Base-by-base conservation (phyloP, 73 alveolate genomes). In the Symbiodinium natans region DNA sequence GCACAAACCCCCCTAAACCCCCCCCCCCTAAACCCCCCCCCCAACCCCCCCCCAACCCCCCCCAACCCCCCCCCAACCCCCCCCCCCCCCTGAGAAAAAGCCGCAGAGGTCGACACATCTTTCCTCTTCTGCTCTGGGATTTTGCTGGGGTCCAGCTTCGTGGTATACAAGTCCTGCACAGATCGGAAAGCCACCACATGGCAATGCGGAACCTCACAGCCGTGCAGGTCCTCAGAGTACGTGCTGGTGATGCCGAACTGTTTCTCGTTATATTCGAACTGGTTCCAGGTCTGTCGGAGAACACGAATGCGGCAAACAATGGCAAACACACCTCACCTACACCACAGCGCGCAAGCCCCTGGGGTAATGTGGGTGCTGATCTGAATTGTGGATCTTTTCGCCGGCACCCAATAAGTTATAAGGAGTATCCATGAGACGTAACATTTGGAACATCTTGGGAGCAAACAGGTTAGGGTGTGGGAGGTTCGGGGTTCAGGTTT, bases 51-150 rank as follows among this genome's bases (percentile, higher is more conserved):
- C n/a, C n/a, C n/a, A n/a, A n/a, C n/a, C n/a, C n/a, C n/a, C n/a
- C n/a, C n/a, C n/a, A n/a, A n/a, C n/a, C n/a, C n/a, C n/a, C n/a
- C n/a, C n/a, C n/a, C n/a, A n/a, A n/a, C n/a, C n/a, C n/a, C n/a
- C n/a, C n/a, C n/a, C n/a, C n/a, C n/a, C n/a, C n/a, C n/a, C n/a
- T n/a, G n/a, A n/a, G n/a, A n/a, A n/a, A n/a, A n/a, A 46, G 59
- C 59, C 6, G 59, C 59, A 9, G 33, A 63, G 80, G 36, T 54
- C 59, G 40, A 21, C 3, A 38, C 97, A 73, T 90, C 97, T 73
- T 90, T 90, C 39, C 97, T 52, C 80, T 71, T 90, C 80, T 90
- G 97, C 89, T 90, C 97, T 29, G 98, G 98, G 92, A 92, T 92
- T 80, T 74, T 46, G 92, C 98, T 92, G 63, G 98, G 98, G 31